Evolutionary conservation across 345 rosid species (phyloP).

Genomic region (Passiflora organensis): DNA sequence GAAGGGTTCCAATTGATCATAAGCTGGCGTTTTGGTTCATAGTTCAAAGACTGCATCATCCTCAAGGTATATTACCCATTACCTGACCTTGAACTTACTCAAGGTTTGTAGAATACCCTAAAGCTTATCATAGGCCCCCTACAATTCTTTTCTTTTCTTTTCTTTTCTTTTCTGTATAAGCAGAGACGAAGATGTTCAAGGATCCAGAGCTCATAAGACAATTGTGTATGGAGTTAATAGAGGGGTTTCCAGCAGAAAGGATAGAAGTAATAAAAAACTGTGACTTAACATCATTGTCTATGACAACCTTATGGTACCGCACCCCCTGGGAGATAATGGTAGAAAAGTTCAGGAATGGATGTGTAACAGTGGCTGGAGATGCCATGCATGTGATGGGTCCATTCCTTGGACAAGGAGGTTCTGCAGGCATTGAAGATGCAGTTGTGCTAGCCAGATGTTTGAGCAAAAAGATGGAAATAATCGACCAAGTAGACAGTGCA

Average conservation of each 20-base stretch:
- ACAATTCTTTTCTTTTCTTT: not conserved
- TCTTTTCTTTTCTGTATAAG: not conserved
- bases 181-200: slow-evolving; percentile 17
- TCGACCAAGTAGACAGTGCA: not conserved
- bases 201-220: slow-evolving; percentile 31
- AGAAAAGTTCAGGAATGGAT: slow-evolving; percentile 34
- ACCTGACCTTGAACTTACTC: no score
- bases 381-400: slow-evolving; percentile 57
- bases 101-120: no score
- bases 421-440: slow-evolving; percentile 45
- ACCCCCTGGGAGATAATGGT: slow-evolving; percentile 37
- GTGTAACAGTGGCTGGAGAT: slow-evolving; percentile 46
- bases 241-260: slow-evolving; percentile 34
- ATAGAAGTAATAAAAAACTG: slow-evolving; percentile 33
- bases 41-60: slow-evolving; percentile 4
- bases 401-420: slow-evolving; percentile 47
- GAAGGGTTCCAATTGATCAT: slow-evolving; percentile 32
- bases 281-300: slow-evolving; percentile 28
- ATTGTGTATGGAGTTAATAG: slow-evolving; percentile 21
- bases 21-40: slow-evolving; percentile 40
- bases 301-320: slow-evolving; percentile 37
- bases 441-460: slow-evolving; percentile 47
- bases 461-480: slow-evolving; percentile 17
- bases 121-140: no score
- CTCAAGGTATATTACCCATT: slow-evolving; percentile 20